Conservation (phyloP, 1,139 yeast species). For the Pichia kudriavzevii region DNA sequence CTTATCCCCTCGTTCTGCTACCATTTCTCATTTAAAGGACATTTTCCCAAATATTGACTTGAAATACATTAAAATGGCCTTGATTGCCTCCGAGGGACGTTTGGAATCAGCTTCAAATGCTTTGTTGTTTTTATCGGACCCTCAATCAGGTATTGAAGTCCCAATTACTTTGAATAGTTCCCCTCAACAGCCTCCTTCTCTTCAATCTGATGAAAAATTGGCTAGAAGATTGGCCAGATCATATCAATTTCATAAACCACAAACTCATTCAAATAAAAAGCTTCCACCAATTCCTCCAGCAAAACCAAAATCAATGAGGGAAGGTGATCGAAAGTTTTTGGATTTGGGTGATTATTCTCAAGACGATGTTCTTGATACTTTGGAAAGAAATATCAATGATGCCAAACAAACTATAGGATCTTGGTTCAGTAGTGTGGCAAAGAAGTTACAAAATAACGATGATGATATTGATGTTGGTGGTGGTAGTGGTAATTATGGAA, state of each 20-base stretch:
- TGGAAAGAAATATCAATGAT: slow-evolving; percentile 74
- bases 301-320: not conserved
- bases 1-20: slow-evolving; percentile 16
- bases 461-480: slow-evolving; percentile 2
- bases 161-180: slow-evolving; percentile 27
- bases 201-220: slow-evolving; percentile 72
- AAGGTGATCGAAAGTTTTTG: no score
- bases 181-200: slow-evolving; percentile 31
- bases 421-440: slow-evolving; percentile 73
- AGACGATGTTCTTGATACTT: slow-evolving; percentile 54
- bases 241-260: slow-evolving; percentile 35
- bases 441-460: slow-evolving; percentile 38
- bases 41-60: slow-evolving; percentile 79
- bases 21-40: slow-evolving; percentile 53
- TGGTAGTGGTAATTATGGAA: no score
- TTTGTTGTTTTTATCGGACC: slow-evolving; percentile 72
- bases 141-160: slow-evolving; percentile 57
- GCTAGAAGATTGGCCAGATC: slow-evolving; percentile 78
- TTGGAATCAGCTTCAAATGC: slow-evolving; percentile 88
- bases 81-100: slow-evolving; percentile 78
- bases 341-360: slow-evolving; percentile 31
- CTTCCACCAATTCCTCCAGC: not conserved
- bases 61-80: slow-evolving; percentile 62
- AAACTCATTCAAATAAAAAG: not conserved
- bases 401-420: slow-evolving; percentile 71